Evolutionary conservation across 768 basidiomycete genomes (phyloP).

Genomic region (Psilocybe subaeruginosa): DNA sequence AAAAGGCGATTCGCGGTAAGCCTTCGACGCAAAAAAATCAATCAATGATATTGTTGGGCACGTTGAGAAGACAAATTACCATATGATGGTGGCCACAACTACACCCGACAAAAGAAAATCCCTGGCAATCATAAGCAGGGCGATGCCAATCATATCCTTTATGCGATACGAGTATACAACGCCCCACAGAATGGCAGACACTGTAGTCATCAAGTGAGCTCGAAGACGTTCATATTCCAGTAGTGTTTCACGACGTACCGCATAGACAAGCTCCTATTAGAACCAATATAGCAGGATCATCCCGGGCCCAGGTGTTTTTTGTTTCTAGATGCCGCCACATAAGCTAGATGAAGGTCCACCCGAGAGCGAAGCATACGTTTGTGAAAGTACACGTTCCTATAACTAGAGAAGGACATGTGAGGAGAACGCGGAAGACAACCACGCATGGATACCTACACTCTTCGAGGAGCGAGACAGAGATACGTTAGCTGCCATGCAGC

Average conservation of each 20-base stretch:
- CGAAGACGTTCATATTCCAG: background rate
- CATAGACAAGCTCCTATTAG: slow-evolving; percentile 80
- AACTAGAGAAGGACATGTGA: slow-evolving; percentile 45
- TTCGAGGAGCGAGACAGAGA: slow-evolving; percentile 86
- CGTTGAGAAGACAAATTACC: slow-evolving; percentile 45
- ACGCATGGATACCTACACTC: slow-evolving; percentile 65
- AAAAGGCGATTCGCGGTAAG: slow-evolving; percentile 74
- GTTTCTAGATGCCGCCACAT: slow-evolving; percentile 66
- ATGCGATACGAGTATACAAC: slow-evolving; percentile 73
- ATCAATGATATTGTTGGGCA: background rate
- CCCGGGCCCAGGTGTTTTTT: slow-evolving; percentile 97
- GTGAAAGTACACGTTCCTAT: slow-evolving; percentile 97
- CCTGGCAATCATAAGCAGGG: slow-evolving; percentile 82
- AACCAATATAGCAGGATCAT: slow-evolving; percentile 94
- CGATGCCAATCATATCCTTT: slow-evolving; percentile 60
- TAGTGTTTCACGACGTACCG: slow-evolving; percentile 48
- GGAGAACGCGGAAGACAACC: background rate
- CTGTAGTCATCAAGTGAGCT: slow-evolving; percentile 39
- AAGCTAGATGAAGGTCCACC: slow-evolving; percentile 3
- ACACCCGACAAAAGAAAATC: slow-evolving; percentile 85
- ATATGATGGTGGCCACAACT: slow-evolving; percentile 74
- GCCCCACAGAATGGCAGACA: slow-evolving; percentile 84
- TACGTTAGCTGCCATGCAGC: slow-evolving; percentile 97
- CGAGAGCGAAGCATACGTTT: slow-evolving; percentile 66
- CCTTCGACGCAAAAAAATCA: slow-evolving; percentile 34